Evolutionary conservation across 305 asterid species (phyloP).

Genomic region (Fraxinus baroniana): DNA sequence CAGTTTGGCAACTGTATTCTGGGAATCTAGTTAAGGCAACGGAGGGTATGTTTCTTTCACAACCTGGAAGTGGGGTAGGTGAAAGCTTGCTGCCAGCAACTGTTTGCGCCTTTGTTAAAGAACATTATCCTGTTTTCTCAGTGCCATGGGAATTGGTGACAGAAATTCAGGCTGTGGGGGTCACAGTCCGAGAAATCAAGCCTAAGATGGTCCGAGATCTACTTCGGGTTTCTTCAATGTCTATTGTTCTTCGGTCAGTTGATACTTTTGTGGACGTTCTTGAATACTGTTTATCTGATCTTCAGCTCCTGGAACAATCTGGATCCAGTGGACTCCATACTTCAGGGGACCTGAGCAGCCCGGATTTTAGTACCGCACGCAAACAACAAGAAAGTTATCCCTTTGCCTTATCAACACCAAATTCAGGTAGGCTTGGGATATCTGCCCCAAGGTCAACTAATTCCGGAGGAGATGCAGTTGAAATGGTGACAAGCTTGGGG

Average conservation of each 20-base stretch:
- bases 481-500: conserved; percentile 86
- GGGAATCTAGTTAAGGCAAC: conserved; percentile 86
- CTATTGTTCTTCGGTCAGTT: conserved; percentile 59
- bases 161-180: conserved; percentile 84
- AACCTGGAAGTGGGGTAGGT: conserved; percentile 80
- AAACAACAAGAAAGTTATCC: conserved; percentile 37
- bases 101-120: conserved; percentile 91
- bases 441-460: conserved; percentile 46
- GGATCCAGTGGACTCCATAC: conserved; percentile 35
- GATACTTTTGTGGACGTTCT: conserved; percentile 82
- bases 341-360: conserved; percentile 34
- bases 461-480: conserved; percentile 93
- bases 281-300: conserved; percentile 91
- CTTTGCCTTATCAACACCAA: conserved; percentile 41
- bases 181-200: conserved; percentile 76
- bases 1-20: conserved; percentile 91
- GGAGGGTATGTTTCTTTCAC: conserved; percentile 98
- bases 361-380: conserved; percentile 37
- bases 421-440: conserved; percentile 39
- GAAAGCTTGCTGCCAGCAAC: conserved; percentile 78
- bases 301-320: conserved; percentile 53
- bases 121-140: conserved; percentile 95
- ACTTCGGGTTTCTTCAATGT: conserved; percentile 73
- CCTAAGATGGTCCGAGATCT: conserved; percentile 96
- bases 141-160: conserved; percentile 97